A percentile compares a stretch with the other conserved stretches of the same genome.
phyloP scores from a whole-genome alignment of 2,329 filamentous ascomycete genomes.

The Metarhizium rileyi region DNA sequence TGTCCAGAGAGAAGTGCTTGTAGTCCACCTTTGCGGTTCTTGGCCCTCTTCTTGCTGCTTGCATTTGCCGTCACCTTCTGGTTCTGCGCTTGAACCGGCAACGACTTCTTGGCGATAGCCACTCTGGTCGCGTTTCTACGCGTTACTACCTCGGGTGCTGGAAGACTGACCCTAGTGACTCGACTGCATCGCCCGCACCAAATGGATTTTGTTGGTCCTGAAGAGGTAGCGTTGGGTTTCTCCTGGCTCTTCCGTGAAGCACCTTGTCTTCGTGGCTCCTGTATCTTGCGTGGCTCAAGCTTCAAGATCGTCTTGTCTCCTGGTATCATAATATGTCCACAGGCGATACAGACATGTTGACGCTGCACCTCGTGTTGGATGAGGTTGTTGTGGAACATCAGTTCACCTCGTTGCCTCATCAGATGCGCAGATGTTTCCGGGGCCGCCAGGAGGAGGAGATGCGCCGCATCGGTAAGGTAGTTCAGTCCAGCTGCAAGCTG shows the following conservation, averaged over 20 bases:
- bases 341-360: conserved; percentile 47
- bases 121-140: conserved; percentile 14
- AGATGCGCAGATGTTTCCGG: conserved; percentile 51
- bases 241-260: neutral
- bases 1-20: conserved; percentile 51
- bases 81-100: conserved; percentile 8
- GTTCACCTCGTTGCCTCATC: conserved; percentile 41
- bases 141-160: conserved; percentile 23
- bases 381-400: conserved; percentile 39
- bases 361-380: conserved; percentile 36
- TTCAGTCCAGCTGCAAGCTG: conserved; percentile 16
- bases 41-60: conserved; percentile 56
- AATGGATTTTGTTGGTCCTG: conserved; percentile 16
- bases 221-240: neutral
- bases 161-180: conserved; percentile 31
- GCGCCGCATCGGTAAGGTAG: conserved; percentile 49
- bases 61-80: conserved; percentile 35
- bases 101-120: conserved; percentile 13
- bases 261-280: neutral
- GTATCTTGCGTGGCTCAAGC: conserved; percentile 20
- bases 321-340: conserved; percentile 50
- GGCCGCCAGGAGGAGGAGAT: conserved; percentile 41
- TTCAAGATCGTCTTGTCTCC: conserved; percentile 35
- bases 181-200: conserved; percentile 36
- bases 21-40: conserved; percentile 55